Evolutionary conservation across 176 grass and related monocot species (phyloP).

Genomic region (Sorghum bicolor): DNA sequence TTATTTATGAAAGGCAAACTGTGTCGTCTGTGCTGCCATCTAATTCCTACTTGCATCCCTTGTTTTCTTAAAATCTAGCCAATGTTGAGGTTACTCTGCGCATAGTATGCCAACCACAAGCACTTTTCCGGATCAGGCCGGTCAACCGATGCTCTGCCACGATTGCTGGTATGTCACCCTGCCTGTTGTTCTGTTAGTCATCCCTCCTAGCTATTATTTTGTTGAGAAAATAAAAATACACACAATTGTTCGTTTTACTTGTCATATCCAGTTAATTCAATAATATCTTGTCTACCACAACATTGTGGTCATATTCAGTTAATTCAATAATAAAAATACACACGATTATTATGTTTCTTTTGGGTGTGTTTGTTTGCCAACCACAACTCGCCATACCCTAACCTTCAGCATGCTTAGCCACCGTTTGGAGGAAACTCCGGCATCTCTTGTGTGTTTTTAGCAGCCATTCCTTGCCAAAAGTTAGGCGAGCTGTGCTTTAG

Average conservation of each 20-base stretch:
- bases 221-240: neutral
- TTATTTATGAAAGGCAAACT: too few species aligned
- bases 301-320: neutral
- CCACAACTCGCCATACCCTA: neutral
- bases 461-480: neutral
- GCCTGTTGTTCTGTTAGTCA: neutral
- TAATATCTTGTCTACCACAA: neutral
- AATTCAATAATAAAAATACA: neutral
- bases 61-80: conserved; percentile 41
- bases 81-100: conserved; percentile 76
- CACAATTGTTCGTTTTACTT: neutral
- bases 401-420: neutral
- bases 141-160: conserved; percentile 87
- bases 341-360: neutral
- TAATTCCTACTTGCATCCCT: neutral
- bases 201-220: neutral
- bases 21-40: neutral
- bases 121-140: conserved; percentile 79
- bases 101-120: conserved; percentile 92
- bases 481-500: neutral
- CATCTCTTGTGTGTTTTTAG: neutral
- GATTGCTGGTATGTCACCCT: conserved; percentile 61
- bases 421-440: neutral
- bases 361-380: neutral
- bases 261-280: neutral